Evolutionary conservation across 2,329 filamentous ascomycete genomes (phyloP).

Genomic region (Stagonosporopsis cucurbitacearum): DNA sequence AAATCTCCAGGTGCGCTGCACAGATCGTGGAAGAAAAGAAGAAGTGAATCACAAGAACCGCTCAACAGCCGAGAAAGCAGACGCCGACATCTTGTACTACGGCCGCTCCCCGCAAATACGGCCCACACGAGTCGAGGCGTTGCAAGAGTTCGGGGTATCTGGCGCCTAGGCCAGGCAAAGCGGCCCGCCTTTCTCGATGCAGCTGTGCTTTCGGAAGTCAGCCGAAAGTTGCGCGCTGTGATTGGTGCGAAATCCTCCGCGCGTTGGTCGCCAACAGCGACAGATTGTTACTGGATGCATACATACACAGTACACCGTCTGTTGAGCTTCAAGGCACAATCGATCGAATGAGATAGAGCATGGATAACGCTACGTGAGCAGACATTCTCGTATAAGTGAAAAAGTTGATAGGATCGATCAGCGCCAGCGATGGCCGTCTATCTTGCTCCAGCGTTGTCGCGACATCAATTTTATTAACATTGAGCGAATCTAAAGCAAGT

Average conservation of each 20-base stretch:
- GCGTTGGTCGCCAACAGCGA: too few relatives aligned
- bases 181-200: slow-evolving; percentile 28
- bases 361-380: neutral
- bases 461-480: neutral
- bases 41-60: neutral
- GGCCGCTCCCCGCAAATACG: slow-evolving; percentile 6
- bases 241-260: slow-evolving; percentile 19
- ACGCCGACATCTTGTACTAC: slow-evolving; percentile 18
- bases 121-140: slow-evolving; percentile 16
- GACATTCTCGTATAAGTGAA: neutral
- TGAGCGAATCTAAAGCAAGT: neutral
- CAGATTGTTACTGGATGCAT: too few relatives aligned
- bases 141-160: slow-evolving; percentile 20
- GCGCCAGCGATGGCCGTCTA: slow-evolving; percentile 6
- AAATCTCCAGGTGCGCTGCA: neutral
- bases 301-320: too few relatives aligned
- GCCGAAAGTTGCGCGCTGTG: slow-evolving; percentile 3
- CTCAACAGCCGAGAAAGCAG: slow-evolving; percentile 19
- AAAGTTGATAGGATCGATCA: neutral
- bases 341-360: neutral
- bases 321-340: too few relatives aligned
- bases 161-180: slow-evolving; percentile 22
- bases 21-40: neutral
- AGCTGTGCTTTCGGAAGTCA: slow-evolving; percentile 9
- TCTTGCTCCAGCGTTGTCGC: neutral